Base-by-base conservation (phyloP, 345 rosid genomes). In the Euphorbia pulcherrima region DNA sequence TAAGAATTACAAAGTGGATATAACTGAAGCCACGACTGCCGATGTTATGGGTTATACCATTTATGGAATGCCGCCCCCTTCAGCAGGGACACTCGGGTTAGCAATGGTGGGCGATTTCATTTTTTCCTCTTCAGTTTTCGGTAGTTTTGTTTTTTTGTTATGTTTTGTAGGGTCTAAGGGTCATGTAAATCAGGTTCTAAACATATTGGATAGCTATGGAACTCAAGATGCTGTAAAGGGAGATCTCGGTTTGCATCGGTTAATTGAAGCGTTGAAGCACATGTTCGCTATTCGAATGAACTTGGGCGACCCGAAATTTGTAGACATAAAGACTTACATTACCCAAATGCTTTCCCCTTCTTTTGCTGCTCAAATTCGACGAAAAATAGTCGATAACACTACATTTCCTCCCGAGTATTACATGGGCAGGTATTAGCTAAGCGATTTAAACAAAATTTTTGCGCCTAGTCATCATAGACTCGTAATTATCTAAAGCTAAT, bases 1-100 rank as follows among this genome's bases (percentile, higher is more conserved):
- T 26, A 74, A 80, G 80, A 90, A 81, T 74, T 94, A 90, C 75
- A 73, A 81, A 70, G 96, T 89, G 0, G 70, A 84, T 21, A 83
- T 89, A 29, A 77, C 55, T 0, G 85, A 89, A 65, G 91, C 96
- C 50, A 61, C 88, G 80, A 60, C 84, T 1, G 84, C 80, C 12
- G 69, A 85, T 58, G 80, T 79, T 2, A 83, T 86, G 90, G 94
- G 94, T 21, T 89, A 83, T 48, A 88, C 84, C 0, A 21, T 90
- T 20, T 77, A 76, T 0, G 99, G 99, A 71, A 90, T 94, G 96
- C 89, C 92, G 0, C 94, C 90, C 55, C 99, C 99, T 62, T 94
- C 99, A 11, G 76, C 91, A 18, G 99, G 99, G 68, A 90, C 92
- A 0, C 75, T 78, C n/a, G 95, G 92, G 52, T 67, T 86, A 33